Base-by-base conservation (phyloP, 176 grass and related monocot genomes). In the Hordeum marinum region DNA sequence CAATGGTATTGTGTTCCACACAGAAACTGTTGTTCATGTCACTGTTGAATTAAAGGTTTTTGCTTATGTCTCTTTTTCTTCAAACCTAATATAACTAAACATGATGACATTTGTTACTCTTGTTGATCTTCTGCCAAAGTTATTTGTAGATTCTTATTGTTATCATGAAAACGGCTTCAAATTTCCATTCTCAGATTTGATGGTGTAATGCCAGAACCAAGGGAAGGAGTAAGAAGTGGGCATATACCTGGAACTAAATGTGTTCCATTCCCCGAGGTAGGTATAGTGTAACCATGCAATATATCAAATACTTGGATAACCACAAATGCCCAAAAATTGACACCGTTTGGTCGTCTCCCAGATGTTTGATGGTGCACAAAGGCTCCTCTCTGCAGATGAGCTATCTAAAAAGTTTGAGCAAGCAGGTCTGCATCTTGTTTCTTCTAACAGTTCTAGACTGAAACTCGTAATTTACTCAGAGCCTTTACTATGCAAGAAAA, bases 181-280 rank as follows among this genome's bases (percentile, higher is more conserved):
- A 75, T 79, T 57, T 41, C 10, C 18, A 65, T 85, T 78, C 41
- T 20, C 83, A 98, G 96, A 81, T 95, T 95, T 93, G 91, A 98
- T 89, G 93, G 95, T 84, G 77, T 90, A 84, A 87, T 86, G 29
- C 96, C 96, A 92, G 96, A 95, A 82, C 96, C 96, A 72, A 90
- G 96, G 15, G 43, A 89, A 88, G 96, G 87, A 21, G 87, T 95
- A 82, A 90, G 88, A 82, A 98, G 96, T 85, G 96, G 96, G 24
- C 96, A 98, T 83, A 92, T 95, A 72, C 93, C 91, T 36, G 89
- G 85, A 90, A 86, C 87, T 79, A 90, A 85, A 90, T 90, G 96
- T 76, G 75, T 98, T 86, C 89, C 96, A 66, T 98, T 94, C 61
- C 86, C 83, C 40, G 77, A 90, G 90, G 96, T 98, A 43, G 58